phyloP scores from a whole-genome alignment of 148 eudicot genomes.

The Persicaria maculosa region DNA sequence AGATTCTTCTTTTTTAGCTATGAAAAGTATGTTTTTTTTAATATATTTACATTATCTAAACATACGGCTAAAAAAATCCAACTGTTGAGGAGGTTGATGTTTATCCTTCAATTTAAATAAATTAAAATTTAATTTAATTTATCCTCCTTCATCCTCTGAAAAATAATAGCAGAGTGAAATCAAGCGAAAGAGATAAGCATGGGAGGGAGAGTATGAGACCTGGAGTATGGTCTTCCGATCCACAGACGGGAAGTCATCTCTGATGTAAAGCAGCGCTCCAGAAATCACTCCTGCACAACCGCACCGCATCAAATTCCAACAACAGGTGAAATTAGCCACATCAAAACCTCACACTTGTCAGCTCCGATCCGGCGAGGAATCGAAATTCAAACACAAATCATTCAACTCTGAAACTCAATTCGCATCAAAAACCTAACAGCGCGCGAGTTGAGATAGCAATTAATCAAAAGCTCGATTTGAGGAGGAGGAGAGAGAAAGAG shows the following conservation, averaged over 20 bases:
- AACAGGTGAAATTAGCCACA: neutral
- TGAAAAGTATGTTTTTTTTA: no score
- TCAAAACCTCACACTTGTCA: neutral
- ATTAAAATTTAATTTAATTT: neutral
- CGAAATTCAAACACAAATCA: neutral
- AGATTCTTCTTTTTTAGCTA: no score
- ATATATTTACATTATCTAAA: no score
- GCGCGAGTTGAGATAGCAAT: neutral
- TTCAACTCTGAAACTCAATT: neutral
- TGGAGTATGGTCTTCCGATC: constrained; percentile 58
- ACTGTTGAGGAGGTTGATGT: no score
- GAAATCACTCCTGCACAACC: constrained; percentile 17
- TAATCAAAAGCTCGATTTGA: neutral
- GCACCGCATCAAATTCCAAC: neutral
- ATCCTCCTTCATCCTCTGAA: neutral
- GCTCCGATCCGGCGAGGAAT: no score
- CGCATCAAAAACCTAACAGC: neutral
- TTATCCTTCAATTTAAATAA: no score
- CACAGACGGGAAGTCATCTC: constrained; percentile 23
- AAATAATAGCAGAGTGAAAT: neutral
- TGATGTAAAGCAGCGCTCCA: constrained; percentile 15
- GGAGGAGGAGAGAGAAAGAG: neutral
- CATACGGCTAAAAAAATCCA: no score
- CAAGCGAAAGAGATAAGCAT: neutral
- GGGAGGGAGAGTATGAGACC: constrained; percentile 19